Percentiles rank a stretch among this genome's conserved stretches.
These are phyloP conservation scores for Syzygium oleosum DNA, from an alignment of 345 rosid genomes.

Conservation along the genomic window DNA sequence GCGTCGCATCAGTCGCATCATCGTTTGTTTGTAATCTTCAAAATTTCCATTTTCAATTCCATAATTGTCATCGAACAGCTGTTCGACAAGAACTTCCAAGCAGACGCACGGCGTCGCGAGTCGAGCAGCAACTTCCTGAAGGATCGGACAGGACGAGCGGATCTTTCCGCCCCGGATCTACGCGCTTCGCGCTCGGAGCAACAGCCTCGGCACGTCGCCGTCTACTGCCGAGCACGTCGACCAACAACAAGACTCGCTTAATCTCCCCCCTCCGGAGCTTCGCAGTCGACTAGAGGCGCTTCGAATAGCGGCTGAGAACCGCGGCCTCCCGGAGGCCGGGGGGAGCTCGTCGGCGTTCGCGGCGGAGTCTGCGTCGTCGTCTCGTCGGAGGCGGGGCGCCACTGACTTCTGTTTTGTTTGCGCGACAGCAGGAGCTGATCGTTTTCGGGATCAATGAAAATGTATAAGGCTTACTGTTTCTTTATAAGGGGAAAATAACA, in stretches of 20 bases:
- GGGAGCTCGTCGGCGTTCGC: not conserved
- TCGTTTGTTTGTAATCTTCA: not conserved
- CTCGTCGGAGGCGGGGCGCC: not conserved
- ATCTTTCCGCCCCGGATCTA: not conserved
- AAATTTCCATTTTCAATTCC: not conserved
- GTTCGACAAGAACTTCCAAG: not conserved
- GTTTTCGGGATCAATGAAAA: not conserved
- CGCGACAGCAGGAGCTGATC: not conserved
- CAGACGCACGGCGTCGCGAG: not conserved
- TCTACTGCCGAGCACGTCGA: not conserved
- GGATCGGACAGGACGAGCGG: not conserved
- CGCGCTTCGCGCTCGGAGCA: not conserved
- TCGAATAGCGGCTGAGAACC: not conserved
- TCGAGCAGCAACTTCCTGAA: not conserved
- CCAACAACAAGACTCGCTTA: not conserved
- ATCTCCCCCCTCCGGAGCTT: not conserved
- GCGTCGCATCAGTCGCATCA: not conserved
- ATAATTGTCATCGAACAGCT: not conserved
- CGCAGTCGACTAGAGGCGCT: not conserved
- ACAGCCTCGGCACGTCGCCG: not conserved
- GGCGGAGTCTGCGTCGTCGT: not conserved
- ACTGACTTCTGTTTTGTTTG: too few species aligned
- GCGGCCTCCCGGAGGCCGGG: not conserved
- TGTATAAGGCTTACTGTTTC: not conserved
- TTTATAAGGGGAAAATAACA: not conserved